Evolutionary conservation across 1,284 basidiomycete species (phyloP).

Genomic region (Trichosporon ovoides): DNA sequence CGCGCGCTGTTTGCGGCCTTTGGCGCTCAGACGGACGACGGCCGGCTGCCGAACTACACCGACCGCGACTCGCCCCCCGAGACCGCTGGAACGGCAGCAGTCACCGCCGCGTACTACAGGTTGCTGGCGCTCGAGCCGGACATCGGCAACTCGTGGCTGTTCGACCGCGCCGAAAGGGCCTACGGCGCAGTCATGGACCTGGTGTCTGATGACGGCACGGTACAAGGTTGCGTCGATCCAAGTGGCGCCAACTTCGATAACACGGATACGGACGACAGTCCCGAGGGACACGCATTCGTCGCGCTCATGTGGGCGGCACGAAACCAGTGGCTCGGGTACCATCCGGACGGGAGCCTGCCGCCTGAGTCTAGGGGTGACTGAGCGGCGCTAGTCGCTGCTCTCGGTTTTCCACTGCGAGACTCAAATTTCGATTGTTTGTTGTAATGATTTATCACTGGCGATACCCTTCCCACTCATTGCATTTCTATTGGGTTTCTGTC

Average conservation of each 20-base stretch:
- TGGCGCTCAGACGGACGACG: slow-evolving; percentile 42
- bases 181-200: slow-evolving; percentile 30
- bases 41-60: slow-evolving; percentile 32
- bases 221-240: slow-evolving; percentile 33
- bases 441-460: too few species aligned
- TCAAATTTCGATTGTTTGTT: too few species aligned
- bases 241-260: slow-evolving; percentile 5
- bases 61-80: slow-evolving; percentile 7
- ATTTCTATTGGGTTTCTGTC: too few species aligned
- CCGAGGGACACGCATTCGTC: slow-evolving; percentile 36
- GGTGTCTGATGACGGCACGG: slow-evolving; percentile 24
- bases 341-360: background rate
- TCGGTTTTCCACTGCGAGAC: too few species aligned
- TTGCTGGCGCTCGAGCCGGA: slow-evolving; percentile 16
- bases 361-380: background rate
- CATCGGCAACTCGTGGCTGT: background rate
- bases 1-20: slow-evolving; percentile 50
- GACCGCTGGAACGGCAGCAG: slow-evolving; percentile 29
- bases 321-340: slow-evolving; percentile 12
- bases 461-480: too few species aligned
- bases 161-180: slow-evolving; percentile 18
- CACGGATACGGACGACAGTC: slow-evolving; percentile 18
- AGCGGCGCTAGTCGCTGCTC: too few species aligned
- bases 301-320: slow-evolving; percentile 40
- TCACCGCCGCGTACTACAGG: slow-evolving; percentile 39